Conservation (phyloP, 83 land plant genomes). For the Thuja plicata region DNA sequence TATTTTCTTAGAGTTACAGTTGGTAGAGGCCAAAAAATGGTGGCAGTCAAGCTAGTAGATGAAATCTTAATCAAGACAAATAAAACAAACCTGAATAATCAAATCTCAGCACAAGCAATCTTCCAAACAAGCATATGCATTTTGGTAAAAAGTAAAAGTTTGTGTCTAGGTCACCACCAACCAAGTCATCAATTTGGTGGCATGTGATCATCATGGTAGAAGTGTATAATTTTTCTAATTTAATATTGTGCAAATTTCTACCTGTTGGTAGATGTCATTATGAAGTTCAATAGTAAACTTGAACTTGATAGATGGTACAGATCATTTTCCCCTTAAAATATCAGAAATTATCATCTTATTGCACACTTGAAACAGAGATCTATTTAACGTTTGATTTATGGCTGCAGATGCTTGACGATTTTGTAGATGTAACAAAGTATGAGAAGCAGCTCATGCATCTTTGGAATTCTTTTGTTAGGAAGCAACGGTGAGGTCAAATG, state of each 20-base stretch:
- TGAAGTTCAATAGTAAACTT: neutral
- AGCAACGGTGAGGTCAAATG: conserved; percentile 59
- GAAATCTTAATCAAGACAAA: neutral
- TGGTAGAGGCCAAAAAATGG: neutral
- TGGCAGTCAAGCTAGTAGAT: neutral
- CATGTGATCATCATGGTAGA: neutral
- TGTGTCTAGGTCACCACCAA: neutral
- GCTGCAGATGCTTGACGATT: conserved; percentile 96
- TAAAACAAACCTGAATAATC: neutral
- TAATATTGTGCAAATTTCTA: neutral
- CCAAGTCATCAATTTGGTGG: neutral
- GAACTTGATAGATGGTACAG: neutral
- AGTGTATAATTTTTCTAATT: neutral
- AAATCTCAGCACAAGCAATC: neutral
- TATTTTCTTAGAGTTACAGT: neutral
- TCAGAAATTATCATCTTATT: neutral
- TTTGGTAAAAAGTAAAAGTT: neutral
- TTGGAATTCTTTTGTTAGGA: conserved; percentile 97
- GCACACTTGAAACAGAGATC: neutral
- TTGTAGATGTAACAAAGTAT: conserved; percentile 92
- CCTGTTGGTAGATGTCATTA: neutral
- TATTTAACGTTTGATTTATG: neutral
- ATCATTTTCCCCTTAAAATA: neutral
- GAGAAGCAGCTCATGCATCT: conserved; percentile 97
- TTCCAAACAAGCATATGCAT: neutral